A percentile compares a stretch with the other conserved stretches of the same genome.
These are phyloP conservation scores for Pyrenula massariospora DNA, from an alignment of 495 filamentous ascomycete species.

Conservation along the genomic window DNA sequence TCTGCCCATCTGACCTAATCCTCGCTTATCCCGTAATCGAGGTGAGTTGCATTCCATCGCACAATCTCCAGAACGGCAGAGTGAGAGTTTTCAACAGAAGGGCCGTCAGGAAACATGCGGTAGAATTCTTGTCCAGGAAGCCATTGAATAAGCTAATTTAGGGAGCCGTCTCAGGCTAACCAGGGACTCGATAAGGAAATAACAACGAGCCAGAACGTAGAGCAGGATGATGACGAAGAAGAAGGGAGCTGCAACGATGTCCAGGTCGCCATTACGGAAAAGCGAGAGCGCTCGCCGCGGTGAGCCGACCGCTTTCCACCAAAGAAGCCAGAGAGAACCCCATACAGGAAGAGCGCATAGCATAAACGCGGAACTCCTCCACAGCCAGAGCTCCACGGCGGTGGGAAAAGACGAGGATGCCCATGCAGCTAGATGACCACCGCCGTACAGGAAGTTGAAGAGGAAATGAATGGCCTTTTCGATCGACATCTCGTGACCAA, in stretches of 20 bases:
- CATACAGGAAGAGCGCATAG: no score
- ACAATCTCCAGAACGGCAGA: no score
- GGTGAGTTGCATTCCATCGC: no score
- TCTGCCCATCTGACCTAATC: no score
- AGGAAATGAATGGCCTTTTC: not conserved
- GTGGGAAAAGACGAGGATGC: not conserved
- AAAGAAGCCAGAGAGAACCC: not conserved
- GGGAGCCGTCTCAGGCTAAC: not conserved
- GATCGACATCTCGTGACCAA: not conserved
- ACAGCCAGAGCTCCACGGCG: not conserved
- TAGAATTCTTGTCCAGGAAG: not conserved
- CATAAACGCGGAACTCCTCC: not conserved
- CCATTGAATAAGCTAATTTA: not conserved
- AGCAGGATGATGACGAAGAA: not conserved
- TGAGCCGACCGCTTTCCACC: not conserved
- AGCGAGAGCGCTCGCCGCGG: not conserved
- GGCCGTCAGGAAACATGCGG: not conserved
- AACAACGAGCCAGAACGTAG: not conserved
- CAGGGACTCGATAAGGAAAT: not conserved
- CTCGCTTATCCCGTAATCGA: no score
- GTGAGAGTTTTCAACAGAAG: no score
- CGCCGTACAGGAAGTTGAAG: no score
- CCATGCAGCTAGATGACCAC: not conserved
- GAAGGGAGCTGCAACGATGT: not conserved
- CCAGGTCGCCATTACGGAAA: no score